Evolutionary conservation across 2,329 filamentous ascomycete species (phyloP).

Genomic region (Byssochlamys sp.): DNA sequence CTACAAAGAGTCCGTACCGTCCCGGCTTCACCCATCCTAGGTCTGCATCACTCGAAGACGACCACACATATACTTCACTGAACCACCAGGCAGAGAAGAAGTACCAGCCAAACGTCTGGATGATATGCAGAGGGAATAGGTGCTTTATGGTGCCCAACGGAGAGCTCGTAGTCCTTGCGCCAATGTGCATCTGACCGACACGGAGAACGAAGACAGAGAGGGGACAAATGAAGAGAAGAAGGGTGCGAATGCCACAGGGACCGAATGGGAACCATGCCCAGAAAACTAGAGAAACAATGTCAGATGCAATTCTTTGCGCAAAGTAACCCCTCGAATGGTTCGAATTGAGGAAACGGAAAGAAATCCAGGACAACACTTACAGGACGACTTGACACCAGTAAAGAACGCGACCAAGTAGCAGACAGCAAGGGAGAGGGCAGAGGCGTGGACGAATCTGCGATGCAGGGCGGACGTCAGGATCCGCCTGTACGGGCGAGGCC

Average conservation of each 20-base stretch:
- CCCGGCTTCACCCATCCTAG: constrained; percentile 65
- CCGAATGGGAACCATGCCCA: constrained; percentile 84
- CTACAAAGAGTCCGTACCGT: constrained; percentile 40
- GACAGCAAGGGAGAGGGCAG: constrained; percentile 56
- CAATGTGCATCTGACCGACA: constrained; percentile 72
- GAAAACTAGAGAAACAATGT: constrained; percentile 45
- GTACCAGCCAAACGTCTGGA: constrained; percentile 69
- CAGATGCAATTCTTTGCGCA: not conserved
- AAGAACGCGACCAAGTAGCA: constrained; percentile 65
- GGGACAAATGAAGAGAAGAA: constrained; percentile 65
- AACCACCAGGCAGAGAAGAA: constrained; percentile 68
- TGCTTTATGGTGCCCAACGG: constrained; percentile 55
- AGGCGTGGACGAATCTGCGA: constrained; percentile 71
- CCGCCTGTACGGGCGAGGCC: constrained; percentile 60
- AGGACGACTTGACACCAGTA: constrained; percentile 59
- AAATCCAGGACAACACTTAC: constrained; percentile 40
- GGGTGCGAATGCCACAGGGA: constrained; percentile 60
- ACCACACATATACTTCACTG: constrained; percentile 71
- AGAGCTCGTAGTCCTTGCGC: constrained; percentile 60
- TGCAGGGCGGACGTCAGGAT: constrained; percentile 84
- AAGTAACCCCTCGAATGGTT: not conserved
- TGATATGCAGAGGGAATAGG: constrained; percentile 50
- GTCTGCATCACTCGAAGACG: constrained; percentile 49
- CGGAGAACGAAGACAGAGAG: constrained; percentile 75
- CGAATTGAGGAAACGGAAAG: not conserved